phyloP scores from a whole-genome alignment of 345 rosid genomes.

The Lepidium didymum region DNA sequence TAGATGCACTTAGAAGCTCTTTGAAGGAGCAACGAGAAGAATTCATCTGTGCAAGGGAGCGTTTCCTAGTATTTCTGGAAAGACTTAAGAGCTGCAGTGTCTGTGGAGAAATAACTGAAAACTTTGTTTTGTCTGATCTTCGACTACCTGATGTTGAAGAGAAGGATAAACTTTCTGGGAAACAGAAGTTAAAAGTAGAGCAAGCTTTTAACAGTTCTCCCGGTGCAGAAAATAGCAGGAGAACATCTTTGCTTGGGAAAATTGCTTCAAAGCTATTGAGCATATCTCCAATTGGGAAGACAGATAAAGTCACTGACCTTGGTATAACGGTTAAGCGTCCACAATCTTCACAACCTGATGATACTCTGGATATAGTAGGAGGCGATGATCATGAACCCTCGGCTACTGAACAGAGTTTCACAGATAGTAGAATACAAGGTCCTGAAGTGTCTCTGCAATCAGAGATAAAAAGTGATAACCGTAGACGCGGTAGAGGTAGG shows the following conservation, averaged over 20 bases:
- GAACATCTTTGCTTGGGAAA: constrained; percentile 54
- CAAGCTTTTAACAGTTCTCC: constrained; percentile 33
- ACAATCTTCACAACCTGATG: constrained; percentile 11
- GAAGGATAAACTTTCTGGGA: constrained; percentile 17
- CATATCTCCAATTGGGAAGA: constrained; percentile 49
- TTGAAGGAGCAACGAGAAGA: constrained; percentile 50
- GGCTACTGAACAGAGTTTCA: constrained; percentile 43
- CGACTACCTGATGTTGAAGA: constrained; percentile 42
- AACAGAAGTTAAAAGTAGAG: not conserved
- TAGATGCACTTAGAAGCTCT: constrained; percentile 48
- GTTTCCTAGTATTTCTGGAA: constrained; percentile 56
- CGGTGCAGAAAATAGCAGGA: constrained; percentile 26
- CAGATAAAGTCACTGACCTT: constrained; percentile 24
- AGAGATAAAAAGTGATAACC: constrained; percentile 31
- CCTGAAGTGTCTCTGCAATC: constrained; percentile 59
- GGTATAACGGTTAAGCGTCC: constrained; percentile 9
- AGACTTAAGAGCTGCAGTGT: constrained; percentile 47
- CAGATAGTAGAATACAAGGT: constrained; percentile 40
- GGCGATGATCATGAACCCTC: constrained; percentile 41
- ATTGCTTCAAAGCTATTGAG: constrained; percentile 54
- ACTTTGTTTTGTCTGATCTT: constrained; percentile 54
- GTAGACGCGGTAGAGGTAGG: constrained; percentile 45
- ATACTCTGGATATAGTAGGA: constrained; percentile 15
- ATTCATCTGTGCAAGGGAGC: constrained; percentile 39
- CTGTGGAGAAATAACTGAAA: constrained; percentile 51